These are phyloP conservation scores for Epichloe brachyelytri DNA, from an alignment of 2,329 filamentous ascomycete species.

Conservation along the genomic window DNA sequence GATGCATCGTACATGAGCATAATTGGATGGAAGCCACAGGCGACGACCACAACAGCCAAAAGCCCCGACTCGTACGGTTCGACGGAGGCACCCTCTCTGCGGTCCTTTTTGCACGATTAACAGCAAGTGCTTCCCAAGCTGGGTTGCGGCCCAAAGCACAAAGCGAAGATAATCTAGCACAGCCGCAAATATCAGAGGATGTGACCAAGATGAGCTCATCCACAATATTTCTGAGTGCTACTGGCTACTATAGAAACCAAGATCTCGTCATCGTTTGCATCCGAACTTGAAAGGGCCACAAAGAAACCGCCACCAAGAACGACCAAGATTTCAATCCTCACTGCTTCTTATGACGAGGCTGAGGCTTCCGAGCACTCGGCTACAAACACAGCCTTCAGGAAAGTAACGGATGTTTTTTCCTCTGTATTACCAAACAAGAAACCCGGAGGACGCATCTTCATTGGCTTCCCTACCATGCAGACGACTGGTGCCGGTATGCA, in stretches of 20 bases:
- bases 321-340: slow-evolving; percentile 77
- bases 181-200: slow-evolving; percentile 55
- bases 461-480: slow-evolving; percentile 94
- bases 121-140: slow-evolving; percentile 40
- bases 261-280: slow-evolving; percentile 57
- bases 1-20: slow-evolving; percentile 82
- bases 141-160: slow-evolving; percentile 40
- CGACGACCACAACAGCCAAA: slow-evolving; percentile 26
- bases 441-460: slow-evolving; percentile 76
- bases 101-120: slow-evolving; percentile 74
- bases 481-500: slow-evolving; percentile 91
- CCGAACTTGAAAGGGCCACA: slow-evolving; percentile 85
- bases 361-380: slow-evolving; percentile 46
- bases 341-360: slow-evolving; percentile 77
- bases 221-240: slow-evolving; percentile 80
- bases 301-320: slow-evolving; percentile 90
- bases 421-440: slow-evolving; percentile 82
- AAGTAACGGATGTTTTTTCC: slow-evolving; percentile 67
- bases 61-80: slow-evolving; percentile 36
- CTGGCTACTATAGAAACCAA: slow-evolving; percentile 66
- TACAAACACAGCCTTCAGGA: slow-evolving; percentile 31
- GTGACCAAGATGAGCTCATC: slow-evolving; percentile 58
- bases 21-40: slow-evolving; percentile 65
- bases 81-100: slow-evolving; percentile 45
- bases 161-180: slow-evolving; percentile 48